A percentile compares a stretch with the other conserved stretches of the same genome.
Evolutionary conservation across 768 basidiomycete species (phyloP).

Genomic region (Termitomyces titanicus): DNA sequence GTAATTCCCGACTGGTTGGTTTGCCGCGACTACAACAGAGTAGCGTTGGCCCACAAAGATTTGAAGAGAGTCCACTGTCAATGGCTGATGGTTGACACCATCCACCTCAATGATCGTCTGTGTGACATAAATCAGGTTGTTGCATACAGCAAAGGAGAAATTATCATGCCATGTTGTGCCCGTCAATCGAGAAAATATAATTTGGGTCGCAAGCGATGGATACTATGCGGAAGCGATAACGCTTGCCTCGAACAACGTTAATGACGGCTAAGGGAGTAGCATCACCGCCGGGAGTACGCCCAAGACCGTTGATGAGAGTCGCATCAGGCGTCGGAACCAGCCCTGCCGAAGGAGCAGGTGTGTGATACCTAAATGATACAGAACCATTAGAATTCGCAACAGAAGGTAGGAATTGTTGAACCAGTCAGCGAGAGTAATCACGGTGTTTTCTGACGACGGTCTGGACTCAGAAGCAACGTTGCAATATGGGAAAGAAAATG

Average conservation of each 20-base stretch:
- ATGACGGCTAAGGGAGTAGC: slow-evolving; percentile 29
- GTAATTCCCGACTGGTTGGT: not conserved
- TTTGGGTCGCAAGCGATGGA: slow-evolving; percentile 27
- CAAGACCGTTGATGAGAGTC: not conserved
- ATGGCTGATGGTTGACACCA: not conserved
- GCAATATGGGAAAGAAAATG: not conserved
- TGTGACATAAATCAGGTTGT: too few species aligned
- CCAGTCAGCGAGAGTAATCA: not conserved
- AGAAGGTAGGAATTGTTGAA: not conserved
- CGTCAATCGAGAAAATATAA: slow-evolving; percentile 41
- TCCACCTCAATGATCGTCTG: not conserved
- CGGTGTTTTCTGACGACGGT: not conserved
- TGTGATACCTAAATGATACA: not conserved
- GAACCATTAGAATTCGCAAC: too few species aligned
- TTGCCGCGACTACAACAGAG: not conserved
- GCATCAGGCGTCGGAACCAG: not conserved
- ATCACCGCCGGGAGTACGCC: not conserved
- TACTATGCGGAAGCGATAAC: slow-evolving; percentile 33
- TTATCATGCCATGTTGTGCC: slow-evolving; percentile 32
- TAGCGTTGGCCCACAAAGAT: not conserved
- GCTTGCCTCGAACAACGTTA: slow-evolving; percentile 26
- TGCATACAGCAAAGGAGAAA: not conserved
- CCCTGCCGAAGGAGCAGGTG: not conserved
- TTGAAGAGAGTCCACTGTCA: not conserved
- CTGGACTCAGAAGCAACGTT: not conserved